phyloP scores from a whole-genome alignment of 106 monocot species.

The Dendrobium officinale region DNA sequence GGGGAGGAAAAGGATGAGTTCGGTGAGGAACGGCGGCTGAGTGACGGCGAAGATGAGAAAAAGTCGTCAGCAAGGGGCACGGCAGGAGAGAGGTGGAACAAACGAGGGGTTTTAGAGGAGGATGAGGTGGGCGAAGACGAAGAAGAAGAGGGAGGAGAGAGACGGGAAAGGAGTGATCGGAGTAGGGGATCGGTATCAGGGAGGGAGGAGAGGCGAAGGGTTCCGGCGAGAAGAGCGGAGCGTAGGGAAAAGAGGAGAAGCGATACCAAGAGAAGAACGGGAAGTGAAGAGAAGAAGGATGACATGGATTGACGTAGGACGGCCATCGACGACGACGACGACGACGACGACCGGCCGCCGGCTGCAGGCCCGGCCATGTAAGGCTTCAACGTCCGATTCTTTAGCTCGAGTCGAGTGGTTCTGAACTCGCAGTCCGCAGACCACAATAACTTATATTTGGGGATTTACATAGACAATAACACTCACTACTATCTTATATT shows the following conservation, averaged over 20 bases:
- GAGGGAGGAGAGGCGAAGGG: slow-evolving; percentile 37
- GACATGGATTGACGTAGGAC: slow-evolving; percentile 31
- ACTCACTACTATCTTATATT: too few relatives aligned
- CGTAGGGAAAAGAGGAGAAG: slow-evolving; percentile 64
- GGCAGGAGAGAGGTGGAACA: slow-evolving; percentile 16
- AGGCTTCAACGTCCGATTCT: not conserved
- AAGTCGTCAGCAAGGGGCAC: slow-evolving; percentile 26
- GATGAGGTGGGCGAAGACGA: slow-evolving; percentile 3
- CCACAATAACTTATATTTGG: too few relatives aligned
- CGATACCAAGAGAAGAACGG: slow-evolving; percentile 37
- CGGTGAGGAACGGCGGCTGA: slow-evolving; percentile 4
- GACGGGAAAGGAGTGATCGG: slow-evolving; percentile 42
- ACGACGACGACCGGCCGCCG: slow-evolving; percentile 11
- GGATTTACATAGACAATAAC: too few relatives aligned
- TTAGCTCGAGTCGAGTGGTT: too few relatives aligned
- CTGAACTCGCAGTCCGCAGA: too few relatives aligned
- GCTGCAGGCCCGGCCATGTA: slow-evolving; percentile 1
- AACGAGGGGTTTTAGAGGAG: slow-evolving; percentile 13
- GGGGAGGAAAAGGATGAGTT: slow-evolving; percentile 3
- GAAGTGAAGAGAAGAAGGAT: slow-evolving; percentile 28
- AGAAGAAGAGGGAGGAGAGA: slow-evolving; percentile 26
- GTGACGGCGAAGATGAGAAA: slow-evolving; percentile 13
- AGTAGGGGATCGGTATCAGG: slow-evolving; percentile 41
- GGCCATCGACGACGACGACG: slow-evolving; percentile 12
- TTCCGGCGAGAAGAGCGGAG: slow-evolving; percentile 41